Percentiles rank a stretch among this genome's conserved stretches.
Evolutionary conservation across 805 yeast genomes (phyloP).

Genomic region (Sporopachydermia lactativora): DNA sequence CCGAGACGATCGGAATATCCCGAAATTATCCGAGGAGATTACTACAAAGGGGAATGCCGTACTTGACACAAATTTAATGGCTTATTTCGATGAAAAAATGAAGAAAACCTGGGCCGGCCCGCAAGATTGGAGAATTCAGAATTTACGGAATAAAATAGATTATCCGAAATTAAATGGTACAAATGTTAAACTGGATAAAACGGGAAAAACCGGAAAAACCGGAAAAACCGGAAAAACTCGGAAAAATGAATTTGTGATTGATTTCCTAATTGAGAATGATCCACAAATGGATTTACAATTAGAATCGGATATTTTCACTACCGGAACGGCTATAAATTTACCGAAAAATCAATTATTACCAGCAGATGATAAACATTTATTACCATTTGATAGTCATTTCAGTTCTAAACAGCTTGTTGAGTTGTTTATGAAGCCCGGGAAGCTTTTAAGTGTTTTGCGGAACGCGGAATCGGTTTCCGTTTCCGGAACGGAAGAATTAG

Average conservation of each 20-base stretch:
- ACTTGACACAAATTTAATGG: constrained; percentile 47
- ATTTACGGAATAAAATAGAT: constrained; percentile 26
- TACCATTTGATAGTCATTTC: constrained; percentile 67
- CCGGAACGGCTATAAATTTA: constrained; percentile 4
- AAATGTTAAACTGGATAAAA: too few relatives aligned
- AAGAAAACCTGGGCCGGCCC: constrained; percentile 61
- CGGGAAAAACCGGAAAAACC: constrained; percentile 8
- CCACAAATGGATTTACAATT: constrained; percentile 21
- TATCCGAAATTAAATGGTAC: constrained; percentile 3
- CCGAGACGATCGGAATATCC: too few relatives aligned
- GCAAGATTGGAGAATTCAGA: constrained; percentile 64
- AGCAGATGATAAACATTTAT: constrained; percentile 29
- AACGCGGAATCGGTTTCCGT: constrained; percentile 13
- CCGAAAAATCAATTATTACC: constrained; percentile 11
- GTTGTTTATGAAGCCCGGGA: constrained; percentile 52
- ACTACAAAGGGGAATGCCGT: constrained; percentile 14
- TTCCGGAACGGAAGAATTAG: constrained; percentile 23
- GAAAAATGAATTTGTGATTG: constrained; percentile 26
- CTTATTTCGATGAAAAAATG: constrained; percentile 54
- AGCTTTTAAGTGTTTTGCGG: neutral
- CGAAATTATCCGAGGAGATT: constrained; percentile 3
- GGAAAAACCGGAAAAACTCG: constrained; percentile 6
- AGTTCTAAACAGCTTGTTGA: constrained; percentile 53
- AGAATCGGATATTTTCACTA: constrained; percentile 16
- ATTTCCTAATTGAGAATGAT: constrained; percentile 27